Evolutionary conservation across 106 monocot species (phyloP).

Genomic region (Vanilla planifolia): DNA sequence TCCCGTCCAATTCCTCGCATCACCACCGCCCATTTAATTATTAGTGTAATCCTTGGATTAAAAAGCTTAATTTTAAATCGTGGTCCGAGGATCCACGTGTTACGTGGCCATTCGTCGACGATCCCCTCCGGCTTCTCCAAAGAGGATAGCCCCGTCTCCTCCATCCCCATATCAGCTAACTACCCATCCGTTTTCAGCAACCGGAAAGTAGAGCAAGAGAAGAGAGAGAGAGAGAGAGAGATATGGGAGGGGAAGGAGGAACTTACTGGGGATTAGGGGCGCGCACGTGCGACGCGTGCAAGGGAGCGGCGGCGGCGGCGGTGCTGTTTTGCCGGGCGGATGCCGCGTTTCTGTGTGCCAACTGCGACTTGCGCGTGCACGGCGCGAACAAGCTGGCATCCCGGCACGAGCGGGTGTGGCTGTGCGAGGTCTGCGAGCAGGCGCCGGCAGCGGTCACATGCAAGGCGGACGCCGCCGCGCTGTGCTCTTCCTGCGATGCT

Average conservation of each 20-base stretch:
- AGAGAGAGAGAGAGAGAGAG: constrained; percentile 7
- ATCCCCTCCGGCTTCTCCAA: neutral
- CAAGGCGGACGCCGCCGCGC: constrained; percentile 18
- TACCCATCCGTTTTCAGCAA: too few relatives aligned
- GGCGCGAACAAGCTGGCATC: constrained; percentile 11
- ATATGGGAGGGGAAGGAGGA: neutral
- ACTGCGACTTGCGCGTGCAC: constrained; percentile 10
- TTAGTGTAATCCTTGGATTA: too few relatives aligned
- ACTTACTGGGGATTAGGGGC: constrained; percentile 2
- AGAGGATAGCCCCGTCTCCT: neutral
- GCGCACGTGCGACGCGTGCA: constrained; percentile 8
- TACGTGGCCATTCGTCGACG: neutral
- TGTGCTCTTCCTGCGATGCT: constrained; percentile 11
- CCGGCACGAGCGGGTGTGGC: constrained; percentile 11
- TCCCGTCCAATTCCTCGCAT: too few relatives aligned
- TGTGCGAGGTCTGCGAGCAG: constrained; percentile 19
- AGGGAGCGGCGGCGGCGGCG: neutral
- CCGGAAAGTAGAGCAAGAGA: neutral
- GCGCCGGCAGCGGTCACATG: constrained; percentile 14
- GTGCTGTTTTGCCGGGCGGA: constrained; percentile 11
- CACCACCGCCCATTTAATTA: too few relatives aligned
- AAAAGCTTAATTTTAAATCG: neutral
- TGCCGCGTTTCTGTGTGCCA: constrained; percentile 14
- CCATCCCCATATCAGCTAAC: neutral
- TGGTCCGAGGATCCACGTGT: neutral